Base-by-base conservation (phyloP, 306 rosid species). In the Sicyos baderoa region DNA sequence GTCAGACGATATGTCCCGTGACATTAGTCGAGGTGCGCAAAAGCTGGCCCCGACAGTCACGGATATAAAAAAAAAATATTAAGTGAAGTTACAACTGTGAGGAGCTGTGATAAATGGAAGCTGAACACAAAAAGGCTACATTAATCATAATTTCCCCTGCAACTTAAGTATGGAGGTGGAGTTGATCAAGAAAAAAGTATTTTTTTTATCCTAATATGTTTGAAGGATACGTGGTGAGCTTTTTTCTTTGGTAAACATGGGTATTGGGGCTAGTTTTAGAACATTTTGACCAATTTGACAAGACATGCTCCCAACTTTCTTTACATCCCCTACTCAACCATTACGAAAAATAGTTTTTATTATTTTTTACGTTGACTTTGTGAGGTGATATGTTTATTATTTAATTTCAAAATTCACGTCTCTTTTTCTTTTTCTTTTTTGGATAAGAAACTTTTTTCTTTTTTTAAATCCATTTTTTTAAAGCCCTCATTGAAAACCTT, bases 201-300 rank as follows among this genome's bases (percentile, higher is more conserved):
- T 29, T 29, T 29, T 35, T 42, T 18, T 19, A 19, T 22, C 53
- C 10, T 40, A 63, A 18, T 35, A 27, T n/a, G 50, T n/a, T 18
- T n/a, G 67, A 35, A 25, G n/a, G 48, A 61, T 32, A 35, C 21
- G 17, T 42, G 22, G 3, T 63, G 52, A 40, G 29, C 0, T 35
- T 4, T 63, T 40, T 61, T 32, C 22, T 54, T 35, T 35, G 42
- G 42, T 35, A 35, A 35, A 35, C 70, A 7, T 13, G 11, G 70
- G 3, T 6, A 22, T 66, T 47, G 21, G 22, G 70, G 18, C 13
- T 45, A 12, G 21, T 22, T 5, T 19, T 14, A 23, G n/a, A 45
- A 3, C 13, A 44, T 21, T 66, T 47, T 66, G 55, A 23, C 71
- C 71, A 44, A 66, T 66, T 19, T 37, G 48, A 66, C 54, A 7